Conservation (phyloP, 1,139 yeast genomes). For the Yamadazyma siamensis region DNA sequence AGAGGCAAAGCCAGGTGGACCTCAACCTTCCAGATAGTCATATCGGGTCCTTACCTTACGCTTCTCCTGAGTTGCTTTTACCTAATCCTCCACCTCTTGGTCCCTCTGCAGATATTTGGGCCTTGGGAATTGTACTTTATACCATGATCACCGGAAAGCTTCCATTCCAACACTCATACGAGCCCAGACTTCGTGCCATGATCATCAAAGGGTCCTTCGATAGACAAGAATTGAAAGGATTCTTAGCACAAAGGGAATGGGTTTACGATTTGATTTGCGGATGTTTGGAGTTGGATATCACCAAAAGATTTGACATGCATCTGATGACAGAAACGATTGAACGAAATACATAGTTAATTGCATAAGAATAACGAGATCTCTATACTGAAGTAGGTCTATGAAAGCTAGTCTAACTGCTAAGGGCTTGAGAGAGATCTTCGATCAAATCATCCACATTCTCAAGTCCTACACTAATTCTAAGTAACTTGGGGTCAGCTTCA, state of each 20-base stretch:
- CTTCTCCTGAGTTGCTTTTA: slow-evolving; percentile 78
- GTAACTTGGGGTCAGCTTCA: slow-evolving; percentile 54
- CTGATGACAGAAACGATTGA: slow-evolving; percentile 9
- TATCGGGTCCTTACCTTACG: slow-evolving; percentile 89
- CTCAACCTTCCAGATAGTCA: slow-evolving; percentile 53
- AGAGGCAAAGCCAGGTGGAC: slow-evolving; percentile 21
- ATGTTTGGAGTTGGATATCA: slow-evolving; percentile 51
- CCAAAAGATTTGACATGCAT: slow-evolving; percentile 49
- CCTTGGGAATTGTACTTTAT: slow-evolving; percentile 75
- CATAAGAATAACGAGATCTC: not conserved
- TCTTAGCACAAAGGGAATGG: slow-evolving; percentile 25
- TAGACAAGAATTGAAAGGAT: slow-evolving; percentile 37
- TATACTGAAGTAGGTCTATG: not conserved
- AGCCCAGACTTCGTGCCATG: slow-evolving; percentile 71
- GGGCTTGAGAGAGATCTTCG: slow-evolving; percentile 47
- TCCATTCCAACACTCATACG: slow-evolving; percentile 81
- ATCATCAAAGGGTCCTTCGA: slow-evolving; percentile 69
- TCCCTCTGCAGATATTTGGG: slow-evolving; percentile 85
- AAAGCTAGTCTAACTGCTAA: slow-evolving; percentile 4
- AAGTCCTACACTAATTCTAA: slow-evolving; percentile 77
- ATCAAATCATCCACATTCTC: slow-evolving; percentile 74
- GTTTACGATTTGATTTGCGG: slow-evolving; percentile 48
- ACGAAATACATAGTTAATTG: slow-evolving; percentile 3
- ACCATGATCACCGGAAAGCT: slow-evolving; percentile 71
- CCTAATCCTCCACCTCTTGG: slow-evolving; percentile 69